Evolutionary conservation across 2,329 filamentous ascomycete species (phyloP).

Genomic region (Talaromyces sp.): DNA sequence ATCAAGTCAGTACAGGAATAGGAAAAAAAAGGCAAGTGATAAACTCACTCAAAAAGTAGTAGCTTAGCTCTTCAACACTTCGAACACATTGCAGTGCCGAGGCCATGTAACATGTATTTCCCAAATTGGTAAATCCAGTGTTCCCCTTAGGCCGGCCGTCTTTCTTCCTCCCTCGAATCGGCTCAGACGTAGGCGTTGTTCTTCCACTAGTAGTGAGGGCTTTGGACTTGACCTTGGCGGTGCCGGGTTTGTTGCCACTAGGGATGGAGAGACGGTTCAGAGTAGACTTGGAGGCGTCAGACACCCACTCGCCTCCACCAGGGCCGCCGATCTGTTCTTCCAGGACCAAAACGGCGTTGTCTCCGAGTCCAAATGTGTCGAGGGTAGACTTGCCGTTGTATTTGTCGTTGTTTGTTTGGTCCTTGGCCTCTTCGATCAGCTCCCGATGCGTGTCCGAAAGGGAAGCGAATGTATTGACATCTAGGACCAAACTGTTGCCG

Average conservation of each 20-base stretch:
- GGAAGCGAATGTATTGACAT: conserved; percentile 58
- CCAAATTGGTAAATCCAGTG: conserved; percentile 81
- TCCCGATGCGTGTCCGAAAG: conserved; percentile 63
- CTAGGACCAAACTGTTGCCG: conserved; percentile 53
- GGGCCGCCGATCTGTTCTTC: conserved; percentile 66
- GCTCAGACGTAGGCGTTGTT: conserved; percentile 62
- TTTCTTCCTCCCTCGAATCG: conserved; percentile 66
- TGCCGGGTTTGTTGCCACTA: conserved; percentile 28
- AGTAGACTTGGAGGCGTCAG: conserved; percentile 43
- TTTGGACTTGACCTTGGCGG: conserved; percentile 36
- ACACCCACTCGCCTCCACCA: conserved; percentile 53
- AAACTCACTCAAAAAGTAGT: conserved; percentile 69
- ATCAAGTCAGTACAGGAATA: not conserved
- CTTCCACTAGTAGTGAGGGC: conserved; percentile 53
- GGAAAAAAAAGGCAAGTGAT: not conserved
- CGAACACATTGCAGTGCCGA: conserved; percentile 92
- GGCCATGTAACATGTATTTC: conserved; percentile 99
- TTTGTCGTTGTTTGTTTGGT: conserved; percentile 68
- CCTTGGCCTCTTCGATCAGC: conserved; percentile 56
- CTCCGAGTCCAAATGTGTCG: conserved; percentile 62
- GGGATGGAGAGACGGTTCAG: conserved; percentile 48
- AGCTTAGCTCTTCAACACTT: conserved; percentile 86
- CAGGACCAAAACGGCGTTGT: conserved; percentile 72
- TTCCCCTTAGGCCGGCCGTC: conserved; percentile 68
- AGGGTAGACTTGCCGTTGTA: conserved; percentile 72